phyloP scores from a whole-genome alignment of 2,329 filamentous ascomycete genomes.

The Fusarium sp. region DNA sequence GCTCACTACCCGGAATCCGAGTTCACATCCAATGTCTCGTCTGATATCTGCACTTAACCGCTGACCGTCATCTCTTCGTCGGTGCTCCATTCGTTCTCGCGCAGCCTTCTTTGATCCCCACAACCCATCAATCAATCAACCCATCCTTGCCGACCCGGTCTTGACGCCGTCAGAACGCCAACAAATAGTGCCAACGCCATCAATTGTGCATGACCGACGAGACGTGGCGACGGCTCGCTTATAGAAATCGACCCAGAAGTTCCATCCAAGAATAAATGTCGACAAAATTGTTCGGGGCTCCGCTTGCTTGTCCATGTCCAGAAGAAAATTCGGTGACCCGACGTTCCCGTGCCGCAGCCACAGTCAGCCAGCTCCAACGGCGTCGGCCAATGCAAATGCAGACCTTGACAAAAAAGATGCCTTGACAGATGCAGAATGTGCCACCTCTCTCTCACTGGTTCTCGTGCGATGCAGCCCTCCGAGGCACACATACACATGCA shows the following conservation, averaged over 20 bases:
- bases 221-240: background rate
- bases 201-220: background rate
- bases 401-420: background rate
- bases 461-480: background rate
- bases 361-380: conserved; percentile 1
- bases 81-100: background rate
- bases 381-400: background rate
- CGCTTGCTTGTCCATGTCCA: background rate
- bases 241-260: background rate
- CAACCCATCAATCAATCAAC: background rate
- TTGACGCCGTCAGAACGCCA: conserved; percentile 1
- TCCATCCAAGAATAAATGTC: background rate
- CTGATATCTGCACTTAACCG: background rate
- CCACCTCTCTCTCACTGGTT: background rate
- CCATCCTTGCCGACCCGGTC: background rate
- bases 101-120: background rate
- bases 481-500: background rate
- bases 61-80: background rate
- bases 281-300: too few relatives aligned
- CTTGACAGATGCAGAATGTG: background rate
- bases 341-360: background rate
- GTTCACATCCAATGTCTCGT: background rate
- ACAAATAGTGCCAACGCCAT: background rate
- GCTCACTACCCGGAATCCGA: background rate
- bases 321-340: background rate